These are phyloP conservation scores for Euphrasia arctica DNA, from an alignment of 305 asterid genomes.

Conservation along the genomic window DNA sequence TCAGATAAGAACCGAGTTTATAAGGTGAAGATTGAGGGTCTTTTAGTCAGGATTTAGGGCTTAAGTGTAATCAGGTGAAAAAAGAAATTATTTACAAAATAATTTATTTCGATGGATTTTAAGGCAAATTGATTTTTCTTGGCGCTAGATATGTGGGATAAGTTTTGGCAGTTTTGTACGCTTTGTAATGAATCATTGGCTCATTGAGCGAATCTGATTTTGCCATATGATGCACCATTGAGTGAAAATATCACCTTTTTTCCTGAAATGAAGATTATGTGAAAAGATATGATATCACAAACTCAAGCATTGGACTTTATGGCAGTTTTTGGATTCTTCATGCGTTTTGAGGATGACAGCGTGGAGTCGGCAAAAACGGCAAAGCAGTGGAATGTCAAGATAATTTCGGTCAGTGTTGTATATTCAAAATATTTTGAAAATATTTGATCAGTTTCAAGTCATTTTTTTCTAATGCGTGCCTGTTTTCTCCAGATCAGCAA, in stretches of 20 bases:
- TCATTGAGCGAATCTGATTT: background rate
- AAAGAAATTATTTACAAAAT: no score
- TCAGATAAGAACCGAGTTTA: no score
- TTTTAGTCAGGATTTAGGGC: no score
- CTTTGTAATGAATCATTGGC: no score
- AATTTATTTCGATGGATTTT: no score
- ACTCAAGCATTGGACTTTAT: slow-evolving; percentile 15
- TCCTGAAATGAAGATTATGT: background rate
- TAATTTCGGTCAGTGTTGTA: slow-evolving; percentile 71
- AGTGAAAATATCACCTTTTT: background rate
- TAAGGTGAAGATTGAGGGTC: no score
- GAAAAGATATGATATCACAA: slow-evolving; percentile 7
- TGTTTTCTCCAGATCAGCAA: slow-evolving; percentile 70
- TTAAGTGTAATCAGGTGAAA: no score
- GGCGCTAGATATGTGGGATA: no score
- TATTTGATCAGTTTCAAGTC: slow-evolving; percentile 5
- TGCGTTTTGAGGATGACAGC: slow-evolving; percentile 98
- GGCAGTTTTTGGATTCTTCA: slow-evolving; percentile 85
- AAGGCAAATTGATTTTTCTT: no score
- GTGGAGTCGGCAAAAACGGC: slow-evolving; percentile 89
- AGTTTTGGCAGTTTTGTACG: no score
- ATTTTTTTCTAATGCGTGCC: slow-evolving; percentile 24
- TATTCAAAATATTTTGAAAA: slow-evolving; percentile 14
- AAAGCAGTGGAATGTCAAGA: slow-evolving; percentile 99
- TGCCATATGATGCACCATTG: slow-evolving; percentile 10